Evolutionary conservation across 441 rosid genomes (phyloP), one percentile per base, ranked within the genome.

Genomic region (Bocquillonia castaneifolia): DNA sequence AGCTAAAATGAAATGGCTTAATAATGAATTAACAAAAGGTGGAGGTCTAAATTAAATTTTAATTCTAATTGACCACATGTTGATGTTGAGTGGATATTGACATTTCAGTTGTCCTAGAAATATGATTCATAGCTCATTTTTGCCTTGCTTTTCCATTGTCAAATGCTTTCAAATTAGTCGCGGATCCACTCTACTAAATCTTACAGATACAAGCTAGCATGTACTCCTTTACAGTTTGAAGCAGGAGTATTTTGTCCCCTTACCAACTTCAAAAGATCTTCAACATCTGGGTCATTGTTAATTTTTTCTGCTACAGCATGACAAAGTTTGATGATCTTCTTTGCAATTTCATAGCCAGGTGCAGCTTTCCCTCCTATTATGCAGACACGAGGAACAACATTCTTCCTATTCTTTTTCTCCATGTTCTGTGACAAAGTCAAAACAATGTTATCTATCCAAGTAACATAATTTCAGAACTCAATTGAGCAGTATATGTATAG

Each of bases 331-430:
- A 85, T 81, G 29, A 85, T 74, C 68, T 73, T 79, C 78, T 77
- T 85, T 58, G 89, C 89, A 32, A 70, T 63, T 66, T 78, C 80
- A 73, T 85, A 85, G 39, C 87, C 85, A 50, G 89, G 87, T 36
- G 86, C 86, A 47, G 89, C 89, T 77, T 83, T 85, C 45, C 89
- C 87, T 59, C 89, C 87, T 64, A 85, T 61, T 28, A 83, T 81
- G 80, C 83, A 81, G 66, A 83, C 85, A 26, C 83, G 87, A 51
- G 87, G 89, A 42, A 81, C 80, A 32, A 85, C 85, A 44, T 77
- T 80, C 71, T 37, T 80, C 72, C 78, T 82, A 63, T 77, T 83
- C 63, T 70, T 74, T 63, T 75, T 67, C 52, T 76, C 74, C 87
- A 84, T 84, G 59, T 79, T 79, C 85, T 83, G 77, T 51, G 32